Base-by-base conservation (phyloP, 441 rosid genomes). In the Pelargonium myrrhifolium region DNA sequence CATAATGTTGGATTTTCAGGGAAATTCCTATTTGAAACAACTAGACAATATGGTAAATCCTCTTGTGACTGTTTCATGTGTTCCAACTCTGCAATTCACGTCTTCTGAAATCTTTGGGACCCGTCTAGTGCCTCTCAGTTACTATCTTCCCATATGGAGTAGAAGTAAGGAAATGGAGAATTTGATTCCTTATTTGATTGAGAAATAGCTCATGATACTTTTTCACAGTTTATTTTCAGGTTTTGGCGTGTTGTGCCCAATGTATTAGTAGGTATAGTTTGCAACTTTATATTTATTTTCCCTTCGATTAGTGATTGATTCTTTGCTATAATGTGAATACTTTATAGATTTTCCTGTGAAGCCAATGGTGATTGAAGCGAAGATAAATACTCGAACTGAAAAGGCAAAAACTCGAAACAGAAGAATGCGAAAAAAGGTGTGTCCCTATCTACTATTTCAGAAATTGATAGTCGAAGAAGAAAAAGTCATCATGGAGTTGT, bases 381-480 rank as follows among this genome's bases (percentile, higher is more conserved):
- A 82, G 77, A 84, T 76, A 37, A 78, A 77, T 10, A 43, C 85
- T 20, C 70, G 83, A 70, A 80, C 68, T 6, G 93, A 88, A 75
- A 90, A 83, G 24, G 80, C 92, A 0, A 93, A 93, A 78, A 83
- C 78, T 45, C 76, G 79, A 65, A 85, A 88, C 76, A 70, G 86
- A 70, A 87, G 91, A 76, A 79, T 64, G 68, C 83, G 63, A 69
- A 86, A 83, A 79, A 93, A 87, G 96, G 96, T 90, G 68, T 45
- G 55, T 37, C 21, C 53, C 59, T 58, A 21, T n/a, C 47, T 47
- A 17, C 11, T 56, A 21, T 53, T 42, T 14, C 7, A 40, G 12
- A 55, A 43, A 21, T 42, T 24, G 35, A 21, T n/a, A 7, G 35
- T 31, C 35, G 35, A 31, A 31, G 35, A 31, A 31, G 35, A 31